Evolutionary conservation across 768 basidiomycete genomes (phyloP), one percentile per base, ranked within the genome.

Genomic region (Porpolomopsis calyptriformis): DNA sequence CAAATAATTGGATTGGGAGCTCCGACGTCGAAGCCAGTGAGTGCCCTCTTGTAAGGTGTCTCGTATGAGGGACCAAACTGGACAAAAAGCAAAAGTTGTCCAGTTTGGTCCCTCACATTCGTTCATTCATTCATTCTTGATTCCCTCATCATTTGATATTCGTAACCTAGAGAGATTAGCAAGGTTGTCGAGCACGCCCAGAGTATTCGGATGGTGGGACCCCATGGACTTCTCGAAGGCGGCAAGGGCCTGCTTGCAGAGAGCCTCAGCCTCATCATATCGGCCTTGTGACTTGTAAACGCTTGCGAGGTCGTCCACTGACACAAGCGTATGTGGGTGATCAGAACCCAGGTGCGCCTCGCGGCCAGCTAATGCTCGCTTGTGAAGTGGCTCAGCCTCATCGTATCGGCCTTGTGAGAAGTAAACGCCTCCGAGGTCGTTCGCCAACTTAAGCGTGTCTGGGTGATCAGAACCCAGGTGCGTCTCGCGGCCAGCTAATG

Each of bases 191-290:
- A 24, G 11, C 7, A 22, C 23, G 4, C 8, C 4, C 11, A 20
- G 18, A 8, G 40, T 40, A 7, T 24, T 8, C 18, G 10, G 18
- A 22, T 40, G 18, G 16, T 24, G 10, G 10, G 40, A 8, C 16
- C 40, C 40, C 11, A 40, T 7, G 5, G 7, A 22, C 10, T 19
- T 4, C 9, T 20, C 23, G 11, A 11, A 6, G n/a, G 16, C 23
- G 6, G 23, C 24, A 5, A 43, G 20, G 11, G 18, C 26, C 9
- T 34, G 4, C 31, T 34, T 31, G 25, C 10, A 16, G 14, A 26
- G 27, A 4, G 5, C 26, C 42, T 43, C 42, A 26, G 42, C 42
- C 12, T 43, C 42, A 18, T 43, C 20, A 25, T 43, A 43, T 22
- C 42, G 42, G 4, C 18, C 24, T 43, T 43, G 42, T 10, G 10